Evolutionary conservation across 1,139 yeast species (phyloP), one percentile per base, ranked within the genome.

Genomic region (Blastobotrys serpentis): DNA sequence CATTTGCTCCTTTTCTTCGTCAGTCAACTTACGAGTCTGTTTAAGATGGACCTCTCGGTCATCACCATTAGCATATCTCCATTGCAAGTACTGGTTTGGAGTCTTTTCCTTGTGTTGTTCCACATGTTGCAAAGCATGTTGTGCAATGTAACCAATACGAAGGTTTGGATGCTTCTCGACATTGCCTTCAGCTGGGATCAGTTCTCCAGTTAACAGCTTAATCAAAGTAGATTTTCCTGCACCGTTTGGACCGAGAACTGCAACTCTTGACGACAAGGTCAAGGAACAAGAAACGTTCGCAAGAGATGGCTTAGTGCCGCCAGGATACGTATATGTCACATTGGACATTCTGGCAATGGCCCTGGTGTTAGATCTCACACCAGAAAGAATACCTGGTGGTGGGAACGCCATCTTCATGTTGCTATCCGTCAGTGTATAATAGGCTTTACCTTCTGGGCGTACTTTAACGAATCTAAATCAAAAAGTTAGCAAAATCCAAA

Each of bases 121-220:
- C 53, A 92, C 98, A 66, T 92, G 98, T 71, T 89, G 96, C 65
- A 92, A 78, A 23, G 98, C 98, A 62, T 92, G 98, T 75, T 92
- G 98, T 18, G 98, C 98, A 75, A 92, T 92, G 72, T 92, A 92
- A 55, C 98, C 98, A 63, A 92, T 88, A 77, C 98, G 90, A 72
- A 92, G 78, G 71, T 92, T 92, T 56, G 98, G 98, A 72, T 92
- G 98, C 72, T 92, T 92, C 73, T 92, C 98, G 52, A 92, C 97
- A 56, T 81, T 83, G 63, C 98, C 98, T 56, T 73, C 78, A 57
- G 81, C 77, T 23, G 98, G 97, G 48, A 86, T 78, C 54, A 88
- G 75, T 70, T 92, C 98, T 55, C 87, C 98, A 10, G 98, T 92
- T 61, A 92, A 77, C 48, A 90, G 75, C 70, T 92, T 92, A 71